Evolutionary conservation across 148 eudicot species (phyloP).

Genomic region (Rhododendron molle): DNA sequence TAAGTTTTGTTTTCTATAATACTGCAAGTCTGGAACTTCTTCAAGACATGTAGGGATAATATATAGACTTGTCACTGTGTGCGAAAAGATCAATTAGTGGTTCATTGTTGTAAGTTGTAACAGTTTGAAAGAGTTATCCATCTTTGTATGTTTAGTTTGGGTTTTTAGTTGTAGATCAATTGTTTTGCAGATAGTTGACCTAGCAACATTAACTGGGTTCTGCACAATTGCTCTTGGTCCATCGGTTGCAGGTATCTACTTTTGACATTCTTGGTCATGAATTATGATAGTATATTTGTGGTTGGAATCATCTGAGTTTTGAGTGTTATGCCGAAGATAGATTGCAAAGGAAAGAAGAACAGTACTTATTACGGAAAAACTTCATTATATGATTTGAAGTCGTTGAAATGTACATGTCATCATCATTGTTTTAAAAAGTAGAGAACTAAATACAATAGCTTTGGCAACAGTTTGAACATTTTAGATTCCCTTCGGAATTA

Average conservation of each 20-base stretch:
- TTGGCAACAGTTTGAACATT: neutral
- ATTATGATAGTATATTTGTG: neutral
- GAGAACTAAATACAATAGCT: neutral
- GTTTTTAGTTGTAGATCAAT: neutral
- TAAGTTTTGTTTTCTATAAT: neutral
- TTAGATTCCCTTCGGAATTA: neutral
- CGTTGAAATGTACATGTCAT: neutral
- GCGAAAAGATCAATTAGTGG: neutral
- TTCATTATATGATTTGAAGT: neutral
- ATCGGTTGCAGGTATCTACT: constrained; percentile 76
- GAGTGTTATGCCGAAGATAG: neutral
- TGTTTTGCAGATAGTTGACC: constrained; percentile 72
- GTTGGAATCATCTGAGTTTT: neutral
- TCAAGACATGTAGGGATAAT: neutral
- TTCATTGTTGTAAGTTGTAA: neutral
- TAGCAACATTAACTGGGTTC: constrained; percentile 93
- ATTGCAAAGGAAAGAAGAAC: neutral
- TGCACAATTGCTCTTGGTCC: constrained; percentile 87
- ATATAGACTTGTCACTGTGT: neutral
- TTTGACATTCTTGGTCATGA: constrained; percentile 2
- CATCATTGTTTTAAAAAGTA: neutral
- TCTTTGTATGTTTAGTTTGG: neutral
- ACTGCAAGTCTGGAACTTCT: no score
- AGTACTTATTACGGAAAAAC: neutral
- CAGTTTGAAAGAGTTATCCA: neutral